A percentile compares a stretch with the other conserved stretches of the same genome.
Conservation (phyloP, 352 stramenopile genomes). For the Phytophthora melonis region DNA sequence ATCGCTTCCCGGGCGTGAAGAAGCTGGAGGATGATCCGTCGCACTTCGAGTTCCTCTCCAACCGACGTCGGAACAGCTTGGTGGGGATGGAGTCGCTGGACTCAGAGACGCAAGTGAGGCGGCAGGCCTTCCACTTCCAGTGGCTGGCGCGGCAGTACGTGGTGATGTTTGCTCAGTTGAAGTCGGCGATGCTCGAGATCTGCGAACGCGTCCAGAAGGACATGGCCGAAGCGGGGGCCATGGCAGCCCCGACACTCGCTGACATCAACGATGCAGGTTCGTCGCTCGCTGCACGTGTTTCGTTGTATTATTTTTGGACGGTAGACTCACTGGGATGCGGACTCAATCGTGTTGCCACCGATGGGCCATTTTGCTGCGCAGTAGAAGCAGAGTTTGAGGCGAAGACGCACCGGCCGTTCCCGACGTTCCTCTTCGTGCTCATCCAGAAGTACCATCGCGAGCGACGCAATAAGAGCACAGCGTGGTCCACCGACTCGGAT, state of each 20-base stretch:
- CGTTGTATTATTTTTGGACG: not conserved
- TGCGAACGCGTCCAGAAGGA: slow-evolving; percentile 57
- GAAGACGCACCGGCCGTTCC: slow-evolving; percentile 82
- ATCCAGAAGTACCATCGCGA: slow-evolving; percentile 91
- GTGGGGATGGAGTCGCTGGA: slow-evolving; percentile 37
- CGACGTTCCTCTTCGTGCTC: slow-evolving; percentile 73
- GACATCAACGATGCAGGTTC: slow-evolving; percentile 73
- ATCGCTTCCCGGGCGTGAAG: slow-evolving; percentile 62
- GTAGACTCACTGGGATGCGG: slow-evolving; percentile 32
- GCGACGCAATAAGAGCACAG: slow-evolving; percentile 53
- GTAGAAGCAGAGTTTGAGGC: slow-evolving; percentile 89
- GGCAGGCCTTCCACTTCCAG: slow-evolving; percentile 76
- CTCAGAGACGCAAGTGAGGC: slow-evolving; percentile 43
- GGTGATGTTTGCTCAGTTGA: slow-evolving; percentile 60
- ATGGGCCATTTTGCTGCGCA: slow-evolving; percentile 49
- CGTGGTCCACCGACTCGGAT: slow-evolving; percentile 64
- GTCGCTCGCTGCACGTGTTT: slow-evolving; percentile 10
- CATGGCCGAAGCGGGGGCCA: slow-evolving; percentile 38
- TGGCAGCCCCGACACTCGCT: slow-evolving; percentile 42
- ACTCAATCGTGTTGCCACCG: slow-evolving; percentile 29
- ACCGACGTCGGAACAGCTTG: slow-evolving; percentile 36
- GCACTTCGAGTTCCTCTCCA: slow-evolving; percentile 50
- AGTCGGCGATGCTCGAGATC: slow-evolving; percentile 60
- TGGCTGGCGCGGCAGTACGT: slow-evolving; percentile 76
- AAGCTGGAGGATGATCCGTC: slow-evolving; percentile 71